phyloP scores from a whole-genome alignment of 148 eudicot species.

The Rhododendron kiyosumense region DNA sequence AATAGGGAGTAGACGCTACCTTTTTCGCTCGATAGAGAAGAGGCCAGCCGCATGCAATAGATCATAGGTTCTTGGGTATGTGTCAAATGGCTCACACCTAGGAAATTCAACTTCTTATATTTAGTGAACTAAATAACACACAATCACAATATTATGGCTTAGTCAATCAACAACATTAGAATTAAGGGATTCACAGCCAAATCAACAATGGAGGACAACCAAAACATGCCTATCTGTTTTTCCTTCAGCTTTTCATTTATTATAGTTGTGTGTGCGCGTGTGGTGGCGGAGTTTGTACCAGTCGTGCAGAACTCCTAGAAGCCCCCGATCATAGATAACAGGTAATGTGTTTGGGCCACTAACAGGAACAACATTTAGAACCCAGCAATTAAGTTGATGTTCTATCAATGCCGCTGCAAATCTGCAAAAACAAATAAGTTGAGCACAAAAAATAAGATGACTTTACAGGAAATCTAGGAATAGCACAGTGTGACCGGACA shows the following conservation, averaged over 20 bases:
- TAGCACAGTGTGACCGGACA: not conserved
- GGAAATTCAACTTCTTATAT: not conserved
- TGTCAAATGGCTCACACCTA: constrained; percentile 99
- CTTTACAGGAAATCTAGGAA: not conserved
- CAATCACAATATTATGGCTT: not conserved
- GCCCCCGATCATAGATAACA: constrained; percentile 94
- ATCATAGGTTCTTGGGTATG: constrained; percentile 99
- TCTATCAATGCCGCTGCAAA: constrained; percentile 82
- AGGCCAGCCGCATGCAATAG: constrained; percentile 91
- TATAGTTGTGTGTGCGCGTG: not conserved
- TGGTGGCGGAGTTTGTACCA: constrained; percentile 42
- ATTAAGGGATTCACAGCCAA: not conserved
- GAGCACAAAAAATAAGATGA: not conserved
- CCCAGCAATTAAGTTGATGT: constrained; percentile 74
- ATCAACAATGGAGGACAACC: not conserved
- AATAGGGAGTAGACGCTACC: constrained; percentile 32
- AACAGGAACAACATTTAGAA: constrained; percentile 88
- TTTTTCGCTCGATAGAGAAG: constrained; percentile 70
- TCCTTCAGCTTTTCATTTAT: not conserved
- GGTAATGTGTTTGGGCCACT: constrained; percentile 92
- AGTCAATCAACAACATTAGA: not conserved
- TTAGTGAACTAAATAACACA: not conserved
- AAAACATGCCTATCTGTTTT: not conserved
- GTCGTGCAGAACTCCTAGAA: constrained; percentile 95
- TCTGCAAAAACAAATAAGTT: constrained; percentile 36